phyloP scores from a whole-genome alignment of 2,329 filamentous ascomycete genomes.

The Pseudogymnoascus sp. region DNA sequence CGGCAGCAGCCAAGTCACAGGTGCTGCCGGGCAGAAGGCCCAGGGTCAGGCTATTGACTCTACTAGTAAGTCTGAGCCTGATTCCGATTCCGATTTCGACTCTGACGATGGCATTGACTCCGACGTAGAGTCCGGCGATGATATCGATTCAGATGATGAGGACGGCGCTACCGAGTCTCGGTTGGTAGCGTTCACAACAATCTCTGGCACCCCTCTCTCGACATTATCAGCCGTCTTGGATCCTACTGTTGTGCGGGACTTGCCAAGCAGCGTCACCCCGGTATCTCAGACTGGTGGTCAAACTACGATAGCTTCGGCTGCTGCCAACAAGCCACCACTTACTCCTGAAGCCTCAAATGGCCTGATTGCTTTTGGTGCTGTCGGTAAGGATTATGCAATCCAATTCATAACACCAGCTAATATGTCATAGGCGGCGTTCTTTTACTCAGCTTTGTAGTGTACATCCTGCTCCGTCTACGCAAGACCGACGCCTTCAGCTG shows the following conservation, averaged over 20 bases:
- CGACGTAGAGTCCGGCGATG: not conserved
- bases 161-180: not conserved
- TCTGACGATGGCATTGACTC: not conserved
- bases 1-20: not conserved
- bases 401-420: not conserved
- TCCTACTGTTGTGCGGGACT: not conserved
- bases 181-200: not conserved
- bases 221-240: not conserved
- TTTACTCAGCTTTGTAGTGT: not conserved
- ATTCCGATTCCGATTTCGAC: not conserved
- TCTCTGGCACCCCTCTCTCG: conserved; percentile 1
- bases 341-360: not conserved
- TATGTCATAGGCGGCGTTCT: not conserved
- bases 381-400: not conserved
- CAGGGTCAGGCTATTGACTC: not conserved
- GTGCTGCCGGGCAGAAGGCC: not conserved
- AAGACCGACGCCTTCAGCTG: not conserved
- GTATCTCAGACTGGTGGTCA: not conserved
- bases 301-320: not conserved
- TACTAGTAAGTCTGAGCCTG: not conserved
- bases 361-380: not conserved
- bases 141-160: not conserved
- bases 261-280: not conserved
- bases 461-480: not conserved
- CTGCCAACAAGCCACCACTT: not conserved